These are phyloP conservation scores for Magnolia changhungtana DNA, from an alignment of 164 flowering plant genomes.

Conservation along the genomic window DNA sequence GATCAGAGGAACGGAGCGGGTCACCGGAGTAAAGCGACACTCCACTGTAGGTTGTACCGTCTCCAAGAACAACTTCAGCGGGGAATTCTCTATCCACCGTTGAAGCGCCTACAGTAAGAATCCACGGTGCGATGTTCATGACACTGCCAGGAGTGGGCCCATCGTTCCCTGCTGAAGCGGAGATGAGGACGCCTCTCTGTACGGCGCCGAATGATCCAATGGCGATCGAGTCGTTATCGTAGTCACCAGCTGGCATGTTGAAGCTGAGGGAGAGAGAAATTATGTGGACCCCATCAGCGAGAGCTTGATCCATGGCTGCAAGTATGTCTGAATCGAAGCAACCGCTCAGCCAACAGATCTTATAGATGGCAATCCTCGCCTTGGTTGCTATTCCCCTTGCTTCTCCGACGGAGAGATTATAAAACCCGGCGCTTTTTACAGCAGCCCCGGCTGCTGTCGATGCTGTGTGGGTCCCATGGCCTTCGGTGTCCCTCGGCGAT, in stretches of 20 bases:
- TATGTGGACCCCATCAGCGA: conserved; percentile 72
- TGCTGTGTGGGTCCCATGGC: conserved; percentile 91
- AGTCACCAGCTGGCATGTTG: conserved; percentile 43
- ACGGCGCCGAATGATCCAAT: conserved; percentile 81
- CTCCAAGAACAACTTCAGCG: conserved; percentile 73
- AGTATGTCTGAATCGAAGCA: conserved; percentile 29
- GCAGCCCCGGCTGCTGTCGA: conserved; percentile 78
- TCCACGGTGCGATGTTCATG: conserved; percentile 90
- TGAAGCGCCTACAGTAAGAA: conserved; percentile 86
- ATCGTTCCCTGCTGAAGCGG: conserved; percentile 88
- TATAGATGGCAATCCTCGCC: conserved; percentile 37
- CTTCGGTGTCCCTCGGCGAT: conserved; percentile 86
- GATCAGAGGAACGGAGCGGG: conserved; percentile 19
- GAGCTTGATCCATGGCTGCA: conserved; percentile 28
- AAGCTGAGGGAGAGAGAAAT: conserved; percentile 89
- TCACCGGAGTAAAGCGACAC: conserved; percentile 74
- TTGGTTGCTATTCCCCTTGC: conserved; percentile 81
- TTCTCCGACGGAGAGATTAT: conserved; percentile 51
- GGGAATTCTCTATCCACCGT: conserved; percentile 88
- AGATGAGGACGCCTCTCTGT: conserved; percentile 60
- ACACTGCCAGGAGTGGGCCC: conserved; percentile 72
- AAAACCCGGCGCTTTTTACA: conserved; percentile 58
- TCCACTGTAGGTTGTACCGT: conserved; percentile 55
- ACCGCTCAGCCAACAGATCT: conserved; percentile 28
- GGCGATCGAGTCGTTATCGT: conserved; percentile 69